These are phyloP conservation scores for Aegilops speltoides DNA, from an alignment of 176 grass and related monocot genomes.

Conservation along the genomic window DNA sequence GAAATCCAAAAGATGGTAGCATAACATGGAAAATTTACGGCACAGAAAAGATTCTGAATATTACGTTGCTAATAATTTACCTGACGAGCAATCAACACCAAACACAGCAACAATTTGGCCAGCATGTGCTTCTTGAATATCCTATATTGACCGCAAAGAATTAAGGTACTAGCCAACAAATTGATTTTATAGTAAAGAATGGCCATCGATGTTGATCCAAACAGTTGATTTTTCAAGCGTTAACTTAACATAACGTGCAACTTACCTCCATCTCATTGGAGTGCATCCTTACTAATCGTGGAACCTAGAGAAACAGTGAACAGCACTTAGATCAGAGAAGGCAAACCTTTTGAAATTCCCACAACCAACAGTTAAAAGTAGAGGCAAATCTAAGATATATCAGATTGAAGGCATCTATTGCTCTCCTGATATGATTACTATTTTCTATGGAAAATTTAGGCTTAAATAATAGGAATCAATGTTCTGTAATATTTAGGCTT, in stretches of 20 bases:
- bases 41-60: constrained; percentile 17
- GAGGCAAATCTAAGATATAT: constrained; percentile 6
- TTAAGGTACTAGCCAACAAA: constrained; percentile 10
- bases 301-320: constrained; percentile 58
- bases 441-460: neutral
- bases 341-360: neutral
- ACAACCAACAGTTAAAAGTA: constrained; percentile 10
- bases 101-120: constrained; percentile 99
- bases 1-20: neutral
- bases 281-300: constrained; percentile 97
- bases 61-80: constrained; percentile 20
- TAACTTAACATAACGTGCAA: constrained; percentile 12
- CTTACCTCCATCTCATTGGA: constrained; percentile 97
- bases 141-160: constrained; percentile 47
- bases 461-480: neutral
- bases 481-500: neutral
- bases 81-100: constrained; percentile 96
- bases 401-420: neutral
- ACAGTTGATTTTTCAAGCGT: neutral
- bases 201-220: neutral
- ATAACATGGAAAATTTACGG: neutral
- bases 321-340: constrained; percentile 28
- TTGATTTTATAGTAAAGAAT: neutral
- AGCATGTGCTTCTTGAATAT: constrained; percentile 97
- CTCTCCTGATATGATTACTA: constrained; percentile 11